Base-by-base conservation (phyloP, 2,329 filamentous ascomycete species). In the Chalaropsis thielavioides region DNA sequence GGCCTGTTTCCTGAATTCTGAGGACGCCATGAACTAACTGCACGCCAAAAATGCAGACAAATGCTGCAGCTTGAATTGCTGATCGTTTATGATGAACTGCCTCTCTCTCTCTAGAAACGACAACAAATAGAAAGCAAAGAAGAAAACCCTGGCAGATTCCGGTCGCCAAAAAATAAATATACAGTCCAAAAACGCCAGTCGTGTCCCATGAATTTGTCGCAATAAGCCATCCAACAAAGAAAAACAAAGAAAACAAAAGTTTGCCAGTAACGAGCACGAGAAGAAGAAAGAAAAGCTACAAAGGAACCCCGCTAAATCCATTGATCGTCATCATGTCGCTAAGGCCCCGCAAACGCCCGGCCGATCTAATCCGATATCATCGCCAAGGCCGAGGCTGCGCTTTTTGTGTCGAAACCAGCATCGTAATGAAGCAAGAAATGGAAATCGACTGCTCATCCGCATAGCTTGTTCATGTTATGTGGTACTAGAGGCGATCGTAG, bases 191-290 rank as follows among this genome's bases (percentile, higher is more conserved):
- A 58, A 58, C 54, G 54, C 54, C 27, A 58, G 27, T 27, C 11
- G 27, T 58, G 19, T 58, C 54, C 54, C 54, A 31, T 58, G 17
- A 17, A 24, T n/a, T 46, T 10, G 19, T 24, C 19, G 15, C 49
- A 27, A 19, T 5, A 58, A 10, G 3, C 27, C 10, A 31, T 7
- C n/a, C 27, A 22, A 35, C 6, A 10, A 64, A 41, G 44, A 6
- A 40, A 40, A 54, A 38, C 46, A 49, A 64, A 64, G 24, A 49
- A 38, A 61, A 35, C n/a, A 24, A 60, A 60, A 49, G 10, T 6
- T n/a, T 19, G 22, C 11, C 24, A 17, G 35, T n/a, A 64, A 15
- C 2, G 7, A 7, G 19, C 11, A 49, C 17, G 51, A 17, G 10
- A 58, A 10, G 5, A 56, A n/a, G 11, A n/a, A 35, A 19, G n/a